These are phyloP conservation scores for Globisporangium paddicum DNA, from an alignment of 352 stramenopile species.

Conservation along the genomic window DNA sequence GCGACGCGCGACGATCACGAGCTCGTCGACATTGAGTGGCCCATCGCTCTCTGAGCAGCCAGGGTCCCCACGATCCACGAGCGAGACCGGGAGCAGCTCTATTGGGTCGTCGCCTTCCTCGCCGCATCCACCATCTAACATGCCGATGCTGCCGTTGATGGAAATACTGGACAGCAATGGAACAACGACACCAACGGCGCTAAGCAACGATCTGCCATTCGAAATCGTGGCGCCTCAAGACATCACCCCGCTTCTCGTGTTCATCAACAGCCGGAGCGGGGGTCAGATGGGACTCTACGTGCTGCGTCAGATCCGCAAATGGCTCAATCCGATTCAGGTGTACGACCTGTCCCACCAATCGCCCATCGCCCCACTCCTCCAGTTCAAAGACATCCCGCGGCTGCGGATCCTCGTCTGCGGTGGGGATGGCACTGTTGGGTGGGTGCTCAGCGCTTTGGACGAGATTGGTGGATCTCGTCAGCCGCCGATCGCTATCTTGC, in stretches of 20 bases:
- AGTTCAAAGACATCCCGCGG: conserved; percentile 85
- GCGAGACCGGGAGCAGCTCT: conserved; percentile 3
- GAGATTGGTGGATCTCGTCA: conserved; percentile 54
- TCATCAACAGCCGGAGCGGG: conserved; percentile 95
- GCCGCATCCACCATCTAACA: conserved; percentile 1
- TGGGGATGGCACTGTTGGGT: conserved; percentile 93
- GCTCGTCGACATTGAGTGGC: conserved; percentile 10
- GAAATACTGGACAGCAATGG: conserved; percentile 6
- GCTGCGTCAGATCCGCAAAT: conserved; percentile 87
- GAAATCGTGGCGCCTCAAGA: conserved; percentile 47
- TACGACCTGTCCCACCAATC: conserved; percentile 92
- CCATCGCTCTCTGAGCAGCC: background rate
- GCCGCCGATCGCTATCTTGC: conserved; percentile 93
- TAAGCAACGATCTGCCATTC: conserved; percentile 38
- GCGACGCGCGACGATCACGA: conserved; percentile 29
- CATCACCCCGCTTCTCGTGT: conserved; percentile 77
- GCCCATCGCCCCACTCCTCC: conserved; percentile 87
- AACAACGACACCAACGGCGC: background rate
- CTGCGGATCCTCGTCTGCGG: conserved; percentile 94
- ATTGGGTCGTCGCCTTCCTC: conserved; percentile 5
- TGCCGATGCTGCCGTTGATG: conserved; percentile 7
- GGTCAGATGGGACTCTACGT: conserved; percentile 92
- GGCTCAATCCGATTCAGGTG: conserved; percentile 96
- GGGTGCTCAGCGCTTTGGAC: conserved; percentile 82
- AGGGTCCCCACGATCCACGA: conserved; percentile 7